Evolutionary conservation across 2,329 filamentous ascomycete species (phyloP).

Genomic region (Pseudogymnoascus sp.): DNA sequence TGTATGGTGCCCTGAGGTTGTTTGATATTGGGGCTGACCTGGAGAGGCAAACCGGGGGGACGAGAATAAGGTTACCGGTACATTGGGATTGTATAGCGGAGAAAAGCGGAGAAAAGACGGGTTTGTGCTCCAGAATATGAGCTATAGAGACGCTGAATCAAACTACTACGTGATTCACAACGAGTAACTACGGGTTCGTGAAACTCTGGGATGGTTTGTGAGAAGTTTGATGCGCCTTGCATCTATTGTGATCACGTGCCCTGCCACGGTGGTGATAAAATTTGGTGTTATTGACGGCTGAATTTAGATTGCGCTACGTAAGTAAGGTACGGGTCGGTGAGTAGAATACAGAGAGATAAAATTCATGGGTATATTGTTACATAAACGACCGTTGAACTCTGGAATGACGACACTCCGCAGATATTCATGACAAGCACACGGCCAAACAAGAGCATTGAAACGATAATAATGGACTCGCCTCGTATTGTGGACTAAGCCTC

Average conservation of each 20-base stretch:
- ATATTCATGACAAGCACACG: neutral
- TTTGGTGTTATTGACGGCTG: neutral
- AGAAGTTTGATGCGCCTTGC: neutral
- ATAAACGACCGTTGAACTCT: neutral
- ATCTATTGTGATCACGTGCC: neutral
- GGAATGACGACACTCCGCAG: neutral
- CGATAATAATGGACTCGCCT: neutral
- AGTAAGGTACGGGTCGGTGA: neutral
- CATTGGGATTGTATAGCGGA: neutral
- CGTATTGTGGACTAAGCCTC: neutral
- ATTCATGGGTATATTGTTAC: constrained; percentile 4
- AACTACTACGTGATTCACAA: neutral
- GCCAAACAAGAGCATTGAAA: neutral
- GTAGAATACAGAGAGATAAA: neutral
- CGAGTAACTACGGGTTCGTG: neutral
- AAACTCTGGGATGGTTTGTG: constrained; percentile 5
- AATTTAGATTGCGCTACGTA: neutral
- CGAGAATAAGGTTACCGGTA: neutral
- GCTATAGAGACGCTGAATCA: neutral
- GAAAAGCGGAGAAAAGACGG: neutral
- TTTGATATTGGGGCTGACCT: neutral
- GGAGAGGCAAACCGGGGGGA: neutral
- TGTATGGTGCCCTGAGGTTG: neutral
- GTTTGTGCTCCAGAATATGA: neutral
- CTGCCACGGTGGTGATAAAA: neutral